phyloP scores from a whole-genome alignment of 129 eudicot genomes.

The Tanacetum coccineum region DNA sequence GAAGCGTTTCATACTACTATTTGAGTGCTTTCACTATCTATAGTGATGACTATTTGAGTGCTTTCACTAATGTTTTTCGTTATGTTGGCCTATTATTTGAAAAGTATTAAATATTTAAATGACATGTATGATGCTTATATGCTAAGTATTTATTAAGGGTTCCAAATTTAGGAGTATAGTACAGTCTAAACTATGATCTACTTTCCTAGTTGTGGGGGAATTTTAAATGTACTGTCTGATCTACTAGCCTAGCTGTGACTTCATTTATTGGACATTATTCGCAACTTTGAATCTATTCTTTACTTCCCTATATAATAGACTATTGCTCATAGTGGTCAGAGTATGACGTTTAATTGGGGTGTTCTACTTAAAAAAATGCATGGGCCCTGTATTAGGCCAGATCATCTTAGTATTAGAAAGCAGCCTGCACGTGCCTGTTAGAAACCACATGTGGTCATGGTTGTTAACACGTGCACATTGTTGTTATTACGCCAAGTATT shows the following conservation, averaged over 20 bases:
- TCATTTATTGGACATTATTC: too few species aligned
- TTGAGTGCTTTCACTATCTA: neutral
- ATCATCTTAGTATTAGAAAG: too few species aligned
- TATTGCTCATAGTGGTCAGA: conserved; percentile 11
- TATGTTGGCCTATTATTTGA: conserved; percentile 3
- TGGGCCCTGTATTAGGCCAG: too few species aligned
- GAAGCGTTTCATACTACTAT: neutral
- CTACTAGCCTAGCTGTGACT: conserved; percentile 1
- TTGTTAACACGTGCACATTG: too few species aligned
- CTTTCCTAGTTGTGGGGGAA: neutral
- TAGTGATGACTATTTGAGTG: neutral
- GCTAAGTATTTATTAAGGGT: neutral
- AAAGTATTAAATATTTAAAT: neutral
- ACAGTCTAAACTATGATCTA: neutral
- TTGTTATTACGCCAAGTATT: too few species aligned
- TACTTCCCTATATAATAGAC: neutral
- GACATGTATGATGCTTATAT: conserved; percentile 6
- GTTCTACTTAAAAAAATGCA: neutral
- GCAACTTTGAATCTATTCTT: neutral
- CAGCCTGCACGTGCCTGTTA: too few species aligned
- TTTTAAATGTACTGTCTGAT: neutral
- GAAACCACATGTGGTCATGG: too few species aligned
- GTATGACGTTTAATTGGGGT: conserved; percentile 2
- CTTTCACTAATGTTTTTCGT: neutral
- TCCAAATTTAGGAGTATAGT: neutral